Conservation (phyloP, 495 filamentous ascomycete species). For the Lasiosphaeria hispida region DNA sequence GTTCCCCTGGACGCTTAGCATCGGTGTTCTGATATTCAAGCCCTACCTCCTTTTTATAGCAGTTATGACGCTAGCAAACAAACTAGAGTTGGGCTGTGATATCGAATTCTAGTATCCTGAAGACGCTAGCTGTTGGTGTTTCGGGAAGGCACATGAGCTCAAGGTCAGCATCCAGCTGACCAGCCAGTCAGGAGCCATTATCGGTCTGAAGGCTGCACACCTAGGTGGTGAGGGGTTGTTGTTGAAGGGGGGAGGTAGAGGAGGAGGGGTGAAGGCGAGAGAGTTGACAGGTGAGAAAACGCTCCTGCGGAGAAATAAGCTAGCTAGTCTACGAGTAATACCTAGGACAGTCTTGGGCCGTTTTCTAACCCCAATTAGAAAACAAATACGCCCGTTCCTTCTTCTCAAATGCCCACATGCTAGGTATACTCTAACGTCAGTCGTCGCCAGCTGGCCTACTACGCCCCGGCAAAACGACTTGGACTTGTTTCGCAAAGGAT, state of each 20-base stretch:
- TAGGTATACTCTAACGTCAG: not conserved
- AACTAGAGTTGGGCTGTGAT: not conserved
- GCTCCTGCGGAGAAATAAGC: not conserved
- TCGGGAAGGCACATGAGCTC: constrained; percentile 32
- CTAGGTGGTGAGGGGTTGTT: not conserved
- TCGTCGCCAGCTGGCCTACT: not conserved
- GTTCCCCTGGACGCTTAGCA: too few species aligned
- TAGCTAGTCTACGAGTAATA: too few species aligned
- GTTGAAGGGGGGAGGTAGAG: not conserved
- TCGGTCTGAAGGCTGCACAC: constrained; percentile 18
- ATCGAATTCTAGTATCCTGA: not conserved
- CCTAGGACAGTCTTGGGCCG: not conserved
- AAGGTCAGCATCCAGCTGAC: constrained; percentile 28
- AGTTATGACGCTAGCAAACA: not conserved
- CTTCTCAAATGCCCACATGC: not conserved
- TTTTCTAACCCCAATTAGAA: not conserved
- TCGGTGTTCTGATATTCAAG: not conserved
- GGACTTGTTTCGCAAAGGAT: not conserved
- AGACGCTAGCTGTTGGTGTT: not conserved
- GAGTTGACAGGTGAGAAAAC: not conserved
- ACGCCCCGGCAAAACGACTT: not conserved
- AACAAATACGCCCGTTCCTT: not conserved
- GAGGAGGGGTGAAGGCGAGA: constrained; percentile 5
- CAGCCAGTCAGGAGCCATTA: constrained; percentile 23
- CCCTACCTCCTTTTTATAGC: not conserved